These are phyloP conservation scores for Solanum appendiculatum DNA, from an alignment of 257 asterid genomes.

Conservation along the genomic window DNA sequence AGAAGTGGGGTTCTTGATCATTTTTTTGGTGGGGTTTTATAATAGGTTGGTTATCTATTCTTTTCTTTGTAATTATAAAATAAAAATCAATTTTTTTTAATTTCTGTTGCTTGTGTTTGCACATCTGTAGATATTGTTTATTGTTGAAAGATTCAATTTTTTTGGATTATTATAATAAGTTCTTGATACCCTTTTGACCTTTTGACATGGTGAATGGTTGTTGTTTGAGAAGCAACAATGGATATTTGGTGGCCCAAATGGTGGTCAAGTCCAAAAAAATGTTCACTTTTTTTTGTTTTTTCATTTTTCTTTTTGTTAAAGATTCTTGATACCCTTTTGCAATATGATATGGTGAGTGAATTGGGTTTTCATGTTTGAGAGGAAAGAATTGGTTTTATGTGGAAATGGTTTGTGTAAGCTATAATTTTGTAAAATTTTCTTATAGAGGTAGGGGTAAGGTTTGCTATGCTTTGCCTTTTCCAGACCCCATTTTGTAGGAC, in stretches of 20 bases:
- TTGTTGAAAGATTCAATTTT: background rate
- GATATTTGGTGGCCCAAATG: background rate
- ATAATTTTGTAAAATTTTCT: background rate
- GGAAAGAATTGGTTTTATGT: background rate
- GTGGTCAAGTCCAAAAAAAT: background rate
- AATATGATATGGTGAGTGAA: background rate
- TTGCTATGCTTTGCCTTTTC: background rate
- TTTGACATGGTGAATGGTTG: background rate
- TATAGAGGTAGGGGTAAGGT: background rate
- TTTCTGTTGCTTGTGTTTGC: background rate
- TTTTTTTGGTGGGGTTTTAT: background rate
- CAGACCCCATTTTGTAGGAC: background rate
- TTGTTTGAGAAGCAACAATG: background rate
- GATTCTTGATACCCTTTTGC: background rate
- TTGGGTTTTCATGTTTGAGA: background rate
- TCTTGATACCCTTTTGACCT: background rate
- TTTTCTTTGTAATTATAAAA: background rate
- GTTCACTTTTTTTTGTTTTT: background rate
- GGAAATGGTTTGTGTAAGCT: background rate
- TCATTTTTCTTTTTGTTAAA: background rate
- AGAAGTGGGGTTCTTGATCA: background rate
- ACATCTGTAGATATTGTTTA: background rate
- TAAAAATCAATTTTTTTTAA: background rate
- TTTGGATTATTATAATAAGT: background rate
- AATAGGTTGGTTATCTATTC: background rate